Evolutionary conservation across 106 monocot species (phyloP).

Genomic region (Platanthera zijinensis): DNA sequence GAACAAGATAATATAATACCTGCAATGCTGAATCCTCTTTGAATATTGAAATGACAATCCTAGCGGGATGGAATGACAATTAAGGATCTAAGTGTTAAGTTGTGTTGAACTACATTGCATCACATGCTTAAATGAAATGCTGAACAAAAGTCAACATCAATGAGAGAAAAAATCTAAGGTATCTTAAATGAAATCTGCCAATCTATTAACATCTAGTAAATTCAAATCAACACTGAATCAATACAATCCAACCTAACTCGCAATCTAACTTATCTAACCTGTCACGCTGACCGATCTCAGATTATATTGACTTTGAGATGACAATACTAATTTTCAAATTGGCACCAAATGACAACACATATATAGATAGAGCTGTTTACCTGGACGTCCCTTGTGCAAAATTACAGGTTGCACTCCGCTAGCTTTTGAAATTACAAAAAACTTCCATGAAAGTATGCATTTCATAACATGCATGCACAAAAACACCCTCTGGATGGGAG

Average conservation of each 20-base stretch:
- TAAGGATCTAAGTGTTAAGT: not conserved
- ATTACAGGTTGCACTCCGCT: too few species aligned
- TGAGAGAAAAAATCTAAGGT: not conserved
- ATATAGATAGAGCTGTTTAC: too few species aligned
- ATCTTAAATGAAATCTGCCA: not conserved
- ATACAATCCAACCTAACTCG: not conserved
- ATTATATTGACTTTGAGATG: not conserved
- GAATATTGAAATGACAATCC: not conserved
- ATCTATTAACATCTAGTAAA: not conserved
- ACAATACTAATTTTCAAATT: not conserved
- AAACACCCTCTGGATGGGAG: too few species aligned
- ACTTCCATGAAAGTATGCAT: too few species aligned
- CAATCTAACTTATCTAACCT: not conserved
- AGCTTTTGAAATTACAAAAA: too few species aligned
- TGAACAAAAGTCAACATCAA: not conserved
- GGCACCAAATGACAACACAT: too few species aligned
- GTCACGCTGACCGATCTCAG: not conserved
- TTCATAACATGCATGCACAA: too few species aligned
- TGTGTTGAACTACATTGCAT: constrained; percentile 1
- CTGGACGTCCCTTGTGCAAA: too few species aligned
- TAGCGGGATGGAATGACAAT: not conserved
- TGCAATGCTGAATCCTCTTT: constrained; percentile 16
- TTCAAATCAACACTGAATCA: not conserved
- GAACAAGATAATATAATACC: constrained; percentile 95
- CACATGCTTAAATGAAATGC: not conserved